phyloP scores from a whole-genome alignment of 73 alveolate genomes.

The Loxodes magnus region DNA sequence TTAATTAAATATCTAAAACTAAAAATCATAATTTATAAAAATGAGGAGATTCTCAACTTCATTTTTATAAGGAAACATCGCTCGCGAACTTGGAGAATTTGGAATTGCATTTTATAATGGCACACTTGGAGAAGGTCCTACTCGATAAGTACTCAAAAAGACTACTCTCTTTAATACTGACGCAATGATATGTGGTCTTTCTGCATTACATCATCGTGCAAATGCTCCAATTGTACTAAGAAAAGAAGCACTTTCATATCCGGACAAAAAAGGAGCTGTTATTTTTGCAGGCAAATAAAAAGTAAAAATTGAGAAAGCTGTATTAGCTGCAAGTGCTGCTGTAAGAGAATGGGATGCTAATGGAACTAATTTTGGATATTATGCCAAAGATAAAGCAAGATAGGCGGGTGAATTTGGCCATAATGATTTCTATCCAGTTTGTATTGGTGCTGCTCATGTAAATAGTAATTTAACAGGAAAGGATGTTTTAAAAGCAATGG shows the following conservation, averaged over 20 bases:
- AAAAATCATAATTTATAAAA: too few relatives aligned
- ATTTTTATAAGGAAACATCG: too few relatives aligned
- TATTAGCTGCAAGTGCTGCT: constrained; percentile 66
- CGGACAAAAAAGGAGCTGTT: constrained; percentile 15
- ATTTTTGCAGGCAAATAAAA: constrained; percentile 48
- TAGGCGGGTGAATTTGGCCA: constrained; percentile 94
- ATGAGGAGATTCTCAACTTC: too few relatives aligned
- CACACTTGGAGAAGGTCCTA: too few relatives aligned
- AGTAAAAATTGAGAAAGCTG: constrained; percentile 72
- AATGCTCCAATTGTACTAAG: constrained; percentile 68
- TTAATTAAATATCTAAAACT: too few relatives aligned
- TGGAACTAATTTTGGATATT: constrained; percentile 95
- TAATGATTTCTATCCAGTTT: constrained; percentile 93
- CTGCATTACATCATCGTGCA: constrained; percentile 70
- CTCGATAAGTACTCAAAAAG: constrained; percentile 36
- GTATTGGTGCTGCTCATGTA: constrained; percentile 84
- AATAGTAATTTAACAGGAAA: constrained; percentile 17
- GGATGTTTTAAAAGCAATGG: constrained; percentile 69
- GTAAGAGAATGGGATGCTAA: constrained; percentile 98
- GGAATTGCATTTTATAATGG: too few relatives aligned
- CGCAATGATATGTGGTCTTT: constrained; percentile 66
- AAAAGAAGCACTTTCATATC: constrained; percentile 41
- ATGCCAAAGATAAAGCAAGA: constrained; percentile 48
- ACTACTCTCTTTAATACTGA: constrained; percentile 71
- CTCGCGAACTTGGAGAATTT: too few relatives aligned